Percentiles rank a stretch among this genome's conserved stretches.
phyloP scores from a whole-genome alignment of 345 rosid species.

The Euclidium syriacum region DNA sequence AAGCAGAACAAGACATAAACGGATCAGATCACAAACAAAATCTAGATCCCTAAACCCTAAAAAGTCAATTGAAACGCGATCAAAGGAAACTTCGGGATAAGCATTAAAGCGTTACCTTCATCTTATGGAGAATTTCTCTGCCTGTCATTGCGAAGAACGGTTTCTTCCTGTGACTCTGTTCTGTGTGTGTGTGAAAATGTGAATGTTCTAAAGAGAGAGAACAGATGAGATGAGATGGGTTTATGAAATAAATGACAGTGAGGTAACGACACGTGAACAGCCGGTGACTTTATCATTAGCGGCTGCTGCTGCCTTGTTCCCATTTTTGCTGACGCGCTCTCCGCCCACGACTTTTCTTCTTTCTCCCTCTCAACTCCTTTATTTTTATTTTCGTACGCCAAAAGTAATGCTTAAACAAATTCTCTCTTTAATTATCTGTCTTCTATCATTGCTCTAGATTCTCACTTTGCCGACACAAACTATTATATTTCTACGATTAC shows the following conservation, averaged over 20 bases:
- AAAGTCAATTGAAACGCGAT: not conserved
- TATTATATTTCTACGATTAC: not conserved
- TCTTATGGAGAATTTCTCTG: conserved; percentile 67
- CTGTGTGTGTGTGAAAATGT: conserved; percentile 1
- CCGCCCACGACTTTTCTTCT: conserved; percentile 4
- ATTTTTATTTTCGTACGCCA: not conserved
- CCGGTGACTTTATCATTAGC: not conserved
- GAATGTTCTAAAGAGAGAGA: not conserved
- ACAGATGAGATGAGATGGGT: no score
- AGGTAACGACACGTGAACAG: no score
- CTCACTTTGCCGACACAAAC: not conserved
- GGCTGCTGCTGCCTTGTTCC: not conserved
- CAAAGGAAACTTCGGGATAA: not conserved
- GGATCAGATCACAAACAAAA: conserved; percentile 3
- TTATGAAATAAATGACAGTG: conserved; percentile 3
- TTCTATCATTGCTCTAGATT: not conserved
- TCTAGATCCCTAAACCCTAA: not conserved
- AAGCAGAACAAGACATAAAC: not conserved
- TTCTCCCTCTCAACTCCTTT: not conserved
- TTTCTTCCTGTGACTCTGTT: not conserved
- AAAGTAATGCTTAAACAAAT: not conserved
- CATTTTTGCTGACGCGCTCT: no score
- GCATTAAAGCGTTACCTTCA: conserved; percentile 46
- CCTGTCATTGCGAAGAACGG: conserved; percentile 35
- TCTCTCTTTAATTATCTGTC: not conserved